Conservation (phyloP, 495 filamentous ascomycete genomes). For the Aspergillus bridgeri region DNA sequence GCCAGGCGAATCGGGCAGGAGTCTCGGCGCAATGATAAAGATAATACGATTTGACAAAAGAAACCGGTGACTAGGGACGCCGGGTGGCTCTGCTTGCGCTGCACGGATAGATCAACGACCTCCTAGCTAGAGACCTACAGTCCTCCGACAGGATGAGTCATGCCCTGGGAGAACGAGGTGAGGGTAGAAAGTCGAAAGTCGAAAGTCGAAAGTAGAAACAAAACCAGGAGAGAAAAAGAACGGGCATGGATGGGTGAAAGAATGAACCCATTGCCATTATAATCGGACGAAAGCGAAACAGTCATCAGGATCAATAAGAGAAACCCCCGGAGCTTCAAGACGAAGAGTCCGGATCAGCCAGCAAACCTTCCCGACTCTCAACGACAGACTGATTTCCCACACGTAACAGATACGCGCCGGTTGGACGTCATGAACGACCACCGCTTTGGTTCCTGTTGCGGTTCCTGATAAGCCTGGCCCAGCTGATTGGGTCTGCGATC, state of each 20-base stretch:
- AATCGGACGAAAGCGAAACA: not conserved
- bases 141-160: not conserved
- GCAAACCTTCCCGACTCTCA: conserved; percentile 14
- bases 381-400: conserved; percentile 18
- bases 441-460: conserved; percentile 8
- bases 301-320: conserved; percentile 24
- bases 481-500: conserved; percentile 23
- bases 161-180: not conserved
- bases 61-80: not conserved
- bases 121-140: not conserved
- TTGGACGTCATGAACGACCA: conserved; percentile 8
- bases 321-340: conserved; percentile 3
- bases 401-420: conserved; percentile 26
- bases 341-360: conserved; percentile 14
- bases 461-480: conserved; percentile 19
- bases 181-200: not conserved
- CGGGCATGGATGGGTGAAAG: not conserved
- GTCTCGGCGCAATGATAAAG: conserved; percentile 2
- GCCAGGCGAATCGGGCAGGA: not conserved
- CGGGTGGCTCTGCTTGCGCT: not conserved
- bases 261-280: not conserved
- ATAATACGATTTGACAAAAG: not conserved
- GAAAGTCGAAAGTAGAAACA: not conserved
- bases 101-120: not conserved
- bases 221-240: not conserved